These are phyloP conservation scores for Neofusicoccum kwambonambiense DNA, from an alignment of 2,329 filamentous ascomycete genomes.

Conservation along the genomic window DNA sequence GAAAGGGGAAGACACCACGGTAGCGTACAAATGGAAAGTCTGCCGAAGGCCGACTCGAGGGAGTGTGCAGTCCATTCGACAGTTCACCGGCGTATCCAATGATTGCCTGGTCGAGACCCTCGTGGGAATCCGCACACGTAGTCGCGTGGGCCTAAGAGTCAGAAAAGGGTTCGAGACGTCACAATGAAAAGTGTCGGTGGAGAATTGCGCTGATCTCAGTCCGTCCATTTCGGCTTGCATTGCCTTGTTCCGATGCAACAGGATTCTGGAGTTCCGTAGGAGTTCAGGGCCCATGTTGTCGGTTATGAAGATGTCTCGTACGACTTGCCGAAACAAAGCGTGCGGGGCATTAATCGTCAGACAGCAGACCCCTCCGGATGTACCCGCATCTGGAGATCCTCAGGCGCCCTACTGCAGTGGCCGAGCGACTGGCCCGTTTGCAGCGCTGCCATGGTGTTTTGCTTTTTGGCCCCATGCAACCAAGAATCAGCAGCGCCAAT, in stretches of 20 bases:
- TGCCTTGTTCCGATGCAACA: background rate
- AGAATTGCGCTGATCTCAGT: background rate
- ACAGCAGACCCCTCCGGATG: background rate
- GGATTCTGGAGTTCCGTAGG: background rate
- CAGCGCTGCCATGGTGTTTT: background rate
- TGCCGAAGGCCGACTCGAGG: background rate
- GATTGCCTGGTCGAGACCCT: background rate
- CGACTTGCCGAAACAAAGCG: background rate
- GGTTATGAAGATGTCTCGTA: constrained; percentile 1
- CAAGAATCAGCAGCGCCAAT: background rate
- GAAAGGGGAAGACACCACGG: background rate
- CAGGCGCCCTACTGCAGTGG: background rate
- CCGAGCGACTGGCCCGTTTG: background rate
- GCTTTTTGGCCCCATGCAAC: background rate
- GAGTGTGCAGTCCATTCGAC: background rate
- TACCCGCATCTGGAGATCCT: constrained; percentile 8
- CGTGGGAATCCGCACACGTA: background rate
- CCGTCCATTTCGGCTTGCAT: background rate
- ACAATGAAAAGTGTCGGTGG: background rate
- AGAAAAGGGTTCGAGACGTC: constrained; percentile 6
- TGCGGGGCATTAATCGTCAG: background rate
- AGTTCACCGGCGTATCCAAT: background rate
- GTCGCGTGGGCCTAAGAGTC: constrained; percentile 1
- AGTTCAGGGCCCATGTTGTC: background rate
- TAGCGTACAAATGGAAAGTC: background rate